Conservation (phyloP, 2,329 filamentous ascomycete genomes). For the Talaromyces sp. region DNA sequence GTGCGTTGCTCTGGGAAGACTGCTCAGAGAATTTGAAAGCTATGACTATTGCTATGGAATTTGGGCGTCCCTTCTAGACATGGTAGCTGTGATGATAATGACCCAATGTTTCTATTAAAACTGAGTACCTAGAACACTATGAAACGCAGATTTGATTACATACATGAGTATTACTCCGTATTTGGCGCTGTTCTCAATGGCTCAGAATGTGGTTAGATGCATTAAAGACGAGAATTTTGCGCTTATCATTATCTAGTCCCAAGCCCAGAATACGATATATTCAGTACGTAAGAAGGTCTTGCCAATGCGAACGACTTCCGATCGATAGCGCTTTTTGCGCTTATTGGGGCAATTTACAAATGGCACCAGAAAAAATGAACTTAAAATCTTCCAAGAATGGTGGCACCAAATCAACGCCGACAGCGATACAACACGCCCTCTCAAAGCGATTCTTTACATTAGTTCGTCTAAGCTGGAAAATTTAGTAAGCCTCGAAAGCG, state of each 20-base stretch:
- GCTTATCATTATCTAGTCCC: background rate
- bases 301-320: background rate
- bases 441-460: background rate
- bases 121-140: background rate
- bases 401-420: background rate
- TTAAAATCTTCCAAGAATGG: background rate
- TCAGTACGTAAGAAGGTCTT: background rate
- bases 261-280: background rate
- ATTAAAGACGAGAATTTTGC: background rate
- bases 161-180: background rate
- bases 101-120: too few relatives aligned
- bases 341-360: too few relatives aligned
- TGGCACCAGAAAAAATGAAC: background rate
- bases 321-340: too few relatives aligned
- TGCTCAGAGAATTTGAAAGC: background rate
- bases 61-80: background rate
- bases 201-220: background rate
- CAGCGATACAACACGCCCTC: background rate
- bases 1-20: background rate
- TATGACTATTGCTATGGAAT: background rate
- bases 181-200: background rate
- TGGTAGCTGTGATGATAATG: background rate
- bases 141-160: background rate
- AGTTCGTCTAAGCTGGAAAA: background rate
- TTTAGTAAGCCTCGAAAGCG: background rate